Conservation (phyloP, 2,329 filamentous ascomycete genomes). For the Penicillium sp. region DNA sequence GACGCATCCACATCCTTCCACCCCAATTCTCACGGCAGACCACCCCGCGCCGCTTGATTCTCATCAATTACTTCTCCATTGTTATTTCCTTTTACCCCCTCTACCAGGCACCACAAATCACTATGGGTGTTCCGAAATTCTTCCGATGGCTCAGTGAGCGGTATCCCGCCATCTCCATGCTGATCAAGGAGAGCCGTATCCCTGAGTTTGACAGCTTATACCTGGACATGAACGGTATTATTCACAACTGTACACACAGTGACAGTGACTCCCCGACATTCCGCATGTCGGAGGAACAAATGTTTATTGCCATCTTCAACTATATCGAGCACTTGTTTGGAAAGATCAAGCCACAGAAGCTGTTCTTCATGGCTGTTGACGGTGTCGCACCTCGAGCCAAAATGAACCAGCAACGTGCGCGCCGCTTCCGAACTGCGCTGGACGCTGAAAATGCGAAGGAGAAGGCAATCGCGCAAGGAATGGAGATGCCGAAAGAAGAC, state of each 20-base stretch:
- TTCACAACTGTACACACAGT: slow-evolving; percentile 98
- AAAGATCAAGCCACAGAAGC: slow-evolving; percentile 96
- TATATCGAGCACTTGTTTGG: slow-evolving; percentile 99
- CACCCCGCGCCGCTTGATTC: background rate
- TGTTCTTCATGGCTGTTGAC: slow-evolving; percentile 99
- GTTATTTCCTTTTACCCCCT: background rate
- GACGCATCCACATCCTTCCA: background rate
- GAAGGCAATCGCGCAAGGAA: slow-evolving; percentile 84
- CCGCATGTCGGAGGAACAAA: slow-evolving; percentile 93
- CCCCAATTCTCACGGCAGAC: background rate
- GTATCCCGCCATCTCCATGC: slow-evolving; percentile 96
- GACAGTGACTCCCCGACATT: slow-evolving; percentile 90
- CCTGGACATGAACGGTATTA: slow-evolving; percentile 91
- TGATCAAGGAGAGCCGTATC: slow-evolving; percentile 98
- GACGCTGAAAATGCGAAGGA: slow-evolving; percentile 88
- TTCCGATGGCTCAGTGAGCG: slow-evolving; percentile 99
- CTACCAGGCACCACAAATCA: slow-evolving; percentile 23
- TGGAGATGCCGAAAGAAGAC: slow-evolving; percentile 92
- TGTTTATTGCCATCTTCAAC: slow-evolving; percentile 99
- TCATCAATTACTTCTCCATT: background rate
- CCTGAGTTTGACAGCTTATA: slow-evolving; percentile 99
- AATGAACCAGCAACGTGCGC: slow-evolving; percentile 98
- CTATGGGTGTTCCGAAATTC: slow-evolving; percentile 79
- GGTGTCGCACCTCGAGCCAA: slow-evolving; percentile 96
- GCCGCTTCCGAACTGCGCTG: slow-evolving; percentile 90